Conservation (phyloP, 805 yeast genomes). For the Myxozyma sirexii region DNA sequence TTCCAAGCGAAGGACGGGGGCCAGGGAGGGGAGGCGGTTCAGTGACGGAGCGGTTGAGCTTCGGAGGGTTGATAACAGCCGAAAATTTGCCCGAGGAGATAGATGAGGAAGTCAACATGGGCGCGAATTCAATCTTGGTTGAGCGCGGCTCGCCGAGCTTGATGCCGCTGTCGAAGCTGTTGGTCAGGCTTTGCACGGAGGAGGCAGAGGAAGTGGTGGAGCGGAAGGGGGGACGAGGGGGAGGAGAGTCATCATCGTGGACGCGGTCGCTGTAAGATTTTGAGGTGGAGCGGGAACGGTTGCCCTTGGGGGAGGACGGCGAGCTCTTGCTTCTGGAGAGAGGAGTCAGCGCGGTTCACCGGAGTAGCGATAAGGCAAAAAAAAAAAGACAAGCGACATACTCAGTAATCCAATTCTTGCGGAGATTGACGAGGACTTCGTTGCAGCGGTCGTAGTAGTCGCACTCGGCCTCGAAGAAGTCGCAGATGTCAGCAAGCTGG, state of each 20-base stretch:
- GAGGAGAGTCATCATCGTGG: constrained; percentile 25
- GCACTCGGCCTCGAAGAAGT: constrained; percentile 35
- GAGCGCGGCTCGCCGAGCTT: constrained; percentile 14
- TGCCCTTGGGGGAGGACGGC: constrained; percentile 22
- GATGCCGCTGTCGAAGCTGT: constrained; percentile 6
- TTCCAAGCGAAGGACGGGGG: constrained; percentile 25
- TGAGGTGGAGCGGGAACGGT: constrained; percentile 30
- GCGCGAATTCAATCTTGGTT: constrained; percentile 9
- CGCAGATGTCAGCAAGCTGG: constrained; percentile 25
- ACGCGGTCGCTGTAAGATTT: constrained; percentile 11
- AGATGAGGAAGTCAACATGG: constrained; percentile 6
- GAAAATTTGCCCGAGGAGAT: constrained; percentile 27
- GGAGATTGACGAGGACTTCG: constrained; percentile 21
- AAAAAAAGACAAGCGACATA: not conserved
- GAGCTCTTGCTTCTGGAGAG: not conserved
- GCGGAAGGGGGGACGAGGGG: constrained; percentile 25
- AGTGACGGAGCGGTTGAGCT: constrained; percentile 26
- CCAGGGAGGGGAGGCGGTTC: constrained; percentile 31
- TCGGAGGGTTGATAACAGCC: constrained; percentile 25
- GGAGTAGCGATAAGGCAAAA: not conserved
- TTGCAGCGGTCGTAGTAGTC: constrained; percentile 32
- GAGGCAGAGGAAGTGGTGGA: constrained; percentile 21
- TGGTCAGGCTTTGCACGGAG: constrained; percentile 14
- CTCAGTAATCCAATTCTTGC: constrained; percentile 32
- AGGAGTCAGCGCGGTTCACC: not conserved